These are phyloP conservation scores for Cladorrhinum sp. DNA, from an alignment of 2,329 filamentous ascomycete genomes.

Conservation along the genomic window DNA sequence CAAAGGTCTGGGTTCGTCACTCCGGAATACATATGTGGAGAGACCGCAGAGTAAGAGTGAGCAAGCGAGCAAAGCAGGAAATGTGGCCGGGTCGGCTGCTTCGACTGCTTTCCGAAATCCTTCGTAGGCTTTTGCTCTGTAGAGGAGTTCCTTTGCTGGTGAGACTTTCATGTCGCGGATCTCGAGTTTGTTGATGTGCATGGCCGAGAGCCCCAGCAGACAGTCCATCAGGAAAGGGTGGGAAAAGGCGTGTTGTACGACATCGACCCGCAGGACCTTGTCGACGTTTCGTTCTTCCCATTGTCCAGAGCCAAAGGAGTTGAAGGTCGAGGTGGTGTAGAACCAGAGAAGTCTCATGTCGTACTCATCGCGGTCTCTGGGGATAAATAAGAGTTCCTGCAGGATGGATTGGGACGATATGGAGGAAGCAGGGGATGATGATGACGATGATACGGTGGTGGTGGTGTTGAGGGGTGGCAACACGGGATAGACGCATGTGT, in stretches of 20 bases:
- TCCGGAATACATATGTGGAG: slow-evolving; percentile 49
- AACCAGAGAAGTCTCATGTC: slow-evolving; percentile 58
- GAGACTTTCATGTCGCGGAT: slow-evolving; percentile 33
- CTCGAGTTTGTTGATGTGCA: slow-evolving; percentile 45
- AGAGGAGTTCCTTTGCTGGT: slow-evolving; percentile 38
- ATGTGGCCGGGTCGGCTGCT: slow-evolving; percentile 43
- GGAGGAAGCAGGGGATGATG: not conserved
- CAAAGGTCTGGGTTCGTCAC: slow-evolving; percentile 42
- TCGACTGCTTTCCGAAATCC: slow-evolving; percentile 53
- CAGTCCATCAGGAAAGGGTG: slow-evolving; percentile 55
- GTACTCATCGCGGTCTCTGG: slow-evolving; percentile 34
- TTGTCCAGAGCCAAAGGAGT: slow-evolving; percentile 44
- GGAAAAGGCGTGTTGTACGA: slow-evolving; percentile 50
- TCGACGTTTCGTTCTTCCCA: slow-evolving; percentile 37
- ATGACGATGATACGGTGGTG: slow-evolving; percentile 8
- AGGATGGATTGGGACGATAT: slow-evolving; percentile 12
- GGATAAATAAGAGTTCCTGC: slow-evolving; percentile 37
- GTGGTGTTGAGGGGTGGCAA: slow-evolving; percentile 4
- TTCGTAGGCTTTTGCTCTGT: slow-evolving; percentile 48
- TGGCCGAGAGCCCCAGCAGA: slow-evolving; percentile 49
- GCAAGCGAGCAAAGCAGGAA: slow-evolving; percentile 48
- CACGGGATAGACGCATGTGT: slow-evolving; percentile 45
- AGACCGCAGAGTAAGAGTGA: slow-evolving; percentile 52
- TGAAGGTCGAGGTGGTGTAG: slow-evolving; percentile 46
- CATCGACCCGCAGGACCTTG: slow-evolving; percentile 43